A percentile compares a stretch with the other conserved stretches of the same genome.
Conservation (phyloP, 176 grass and related monocot species). For the Otatea glauca region DNA sequence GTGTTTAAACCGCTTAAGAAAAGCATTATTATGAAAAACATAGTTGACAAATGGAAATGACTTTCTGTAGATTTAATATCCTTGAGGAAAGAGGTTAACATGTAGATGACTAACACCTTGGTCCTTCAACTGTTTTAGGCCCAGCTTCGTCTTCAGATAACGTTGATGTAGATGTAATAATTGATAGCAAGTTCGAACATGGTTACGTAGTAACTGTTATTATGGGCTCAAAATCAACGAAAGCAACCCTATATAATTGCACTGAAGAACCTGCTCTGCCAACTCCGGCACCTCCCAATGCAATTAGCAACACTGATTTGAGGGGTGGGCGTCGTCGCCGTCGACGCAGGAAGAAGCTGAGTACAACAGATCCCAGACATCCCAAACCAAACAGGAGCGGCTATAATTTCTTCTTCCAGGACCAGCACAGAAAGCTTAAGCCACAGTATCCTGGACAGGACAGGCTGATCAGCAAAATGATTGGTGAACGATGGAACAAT, state of each 20-base stretch:
- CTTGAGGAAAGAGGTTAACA: constrained; percentile 12
- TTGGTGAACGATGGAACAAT: constrained; percentile 79
- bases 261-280: constrained; percentile 45
- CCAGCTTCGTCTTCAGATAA: constrained; percentile 46
- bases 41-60: constrained; percentile 8
- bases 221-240: constrained; percentile 70
- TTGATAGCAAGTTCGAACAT: constrained; percentile 92
- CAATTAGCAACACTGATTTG: constrained; percentile 43
- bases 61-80: constrained; percentile 20
- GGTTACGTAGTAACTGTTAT: constrained; percentile 88
- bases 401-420: constrained; percentile 97
- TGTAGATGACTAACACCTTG: constrained; percentile 35
- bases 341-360: constrained; percentile 68
- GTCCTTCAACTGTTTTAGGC: constrained; percentile 46
- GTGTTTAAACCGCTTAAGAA: neutral
- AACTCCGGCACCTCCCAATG: constrained; percentile 37
- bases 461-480: constrained; percentile 85
- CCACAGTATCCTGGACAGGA: constrained; percentile 75
- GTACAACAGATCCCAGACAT: constrained; percentile 77
- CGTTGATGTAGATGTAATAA: constrained; percentile 64
- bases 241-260: constrained; percentile 84
- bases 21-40: constrained; percentile 10
- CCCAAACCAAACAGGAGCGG: constrained; percentile 93
- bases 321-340: constrained; percentile 46
- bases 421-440: constrained; percentile 86